Evolutionary conservation across 768 basidiomycete genomes (phyloP).

Genomic region (Lactarius sp.): DNA sequence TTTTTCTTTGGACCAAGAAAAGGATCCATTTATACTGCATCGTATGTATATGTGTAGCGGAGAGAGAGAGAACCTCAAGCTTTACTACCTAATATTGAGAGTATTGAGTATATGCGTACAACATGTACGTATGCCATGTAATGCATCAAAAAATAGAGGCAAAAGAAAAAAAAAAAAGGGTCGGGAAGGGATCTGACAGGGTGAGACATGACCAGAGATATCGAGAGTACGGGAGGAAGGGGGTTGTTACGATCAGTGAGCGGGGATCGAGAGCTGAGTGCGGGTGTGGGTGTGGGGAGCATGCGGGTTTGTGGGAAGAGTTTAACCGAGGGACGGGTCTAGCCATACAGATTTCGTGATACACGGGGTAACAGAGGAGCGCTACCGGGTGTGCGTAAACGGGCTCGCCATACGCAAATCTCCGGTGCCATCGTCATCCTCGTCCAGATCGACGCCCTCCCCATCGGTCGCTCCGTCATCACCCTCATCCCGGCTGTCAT

Average conservation of each 20-base stretch:
- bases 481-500: conserved; percentile 13
- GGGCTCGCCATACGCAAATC: conserved; percentile 23
- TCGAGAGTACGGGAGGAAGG: conserved; percentile 2
- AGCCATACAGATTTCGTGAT: not conserved
- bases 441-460: conserved; percentile 14
- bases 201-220: not conserved
- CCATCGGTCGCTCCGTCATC: conserved; percentile 15
- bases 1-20: not conserved
- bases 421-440: conserved; percentile 15
- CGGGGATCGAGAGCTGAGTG: conserved; percentile 1
- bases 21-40: not conserved
- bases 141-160: conserved; percentile 17
- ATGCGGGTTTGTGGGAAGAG: not conserved
- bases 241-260: conserved; percentile 2
- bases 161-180: not conserved
- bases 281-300: not conserved
- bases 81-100: conserved; percentile 20
- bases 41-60: conserved; percentile 7
- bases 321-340: not conserved
- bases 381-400: conserved; percentile 13
- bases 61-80: not conserved
- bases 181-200: not conserved
- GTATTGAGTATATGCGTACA: conserved; percentile 24
- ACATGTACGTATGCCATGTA: conserved; percentile 18
- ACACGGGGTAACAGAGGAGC: not conserved